Evolutionary conservation across 179 eudicot species (phyloP), one percentile per base, ranked within the genome.

Genomic region (Actinidia chinensis): DNA sequence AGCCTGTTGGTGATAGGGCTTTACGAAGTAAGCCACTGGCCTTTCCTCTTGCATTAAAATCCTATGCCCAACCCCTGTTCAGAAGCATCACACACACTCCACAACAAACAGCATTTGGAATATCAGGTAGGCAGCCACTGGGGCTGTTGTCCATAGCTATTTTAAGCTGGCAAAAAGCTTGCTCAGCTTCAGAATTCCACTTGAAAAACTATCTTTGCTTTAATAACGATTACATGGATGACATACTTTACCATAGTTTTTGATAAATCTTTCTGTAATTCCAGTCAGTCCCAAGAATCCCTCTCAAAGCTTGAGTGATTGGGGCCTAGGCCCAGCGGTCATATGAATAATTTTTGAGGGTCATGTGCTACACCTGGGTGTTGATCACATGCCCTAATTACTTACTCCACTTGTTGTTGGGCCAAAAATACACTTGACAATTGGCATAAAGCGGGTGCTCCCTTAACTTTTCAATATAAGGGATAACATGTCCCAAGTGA

Each of bases 11-110:
- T 10, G 28, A 7, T 3, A 77, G 2, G 7, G 74, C 67, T 13
- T 77, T 18, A 3, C 74, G 67, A 4, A 14, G 13, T 13, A 77
- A 9, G 74, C 74, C 18, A 77, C 54, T 6, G 74, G 74, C 18
- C 23, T 6, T 4, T 23, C 18, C 1, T 43, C 51, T 22, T 67
- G 73, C 54, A 67, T 77, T 48, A 50, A 1, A 3, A 50, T 14
- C 8, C n/a, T n/a, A n/a, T 10, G 12, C 13, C 54, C 54, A 2
- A 50, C 9, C 5, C 54, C 73, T 6, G 7, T n/a, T 1, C 12
- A 0, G 33, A 48, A 5, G 79, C 67, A 40, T 77, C n/a, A n/a
- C n/a, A n/a, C 74, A 51, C 52, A 28, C 33, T 50, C 54, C 3
- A 50, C 1, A 1, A 7, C 8, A 7, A 50, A 50, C 1, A 14